phyloP scores from a whole-genome alignment of 805 yeast genomes.

The Metschnikowia similis region DNA sequence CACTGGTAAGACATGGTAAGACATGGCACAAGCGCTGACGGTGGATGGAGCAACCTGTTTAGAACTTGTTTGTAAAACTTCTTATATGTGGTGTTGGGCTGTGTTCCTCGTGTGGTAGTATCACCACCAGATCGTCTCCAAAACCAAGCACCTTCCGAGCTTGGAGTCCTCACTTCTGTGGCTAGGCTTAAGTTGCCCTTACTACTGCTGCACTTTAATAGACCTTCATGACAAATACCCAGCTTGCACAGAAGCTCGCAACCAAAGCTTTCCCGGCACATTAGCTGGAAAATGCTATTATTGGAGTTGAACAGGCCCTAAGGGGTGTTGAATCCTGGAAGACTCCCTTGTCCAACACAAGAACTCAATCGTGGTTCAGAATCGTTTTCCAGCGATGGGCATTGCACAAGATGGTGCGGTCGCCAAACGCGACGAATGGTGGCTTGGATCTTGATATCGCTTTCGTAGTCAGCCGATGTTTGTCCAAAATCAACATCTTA shows the following conservation, averaged over 20 bases:
- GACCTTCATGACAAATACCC: too few relatives aligned
- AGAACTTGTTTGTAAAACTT: conserved; percentile 31
- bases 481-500: conserved; percentile 75
- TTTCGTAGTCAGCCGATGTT: conserved; percentile 81
- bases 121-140: too few relatives aligned
- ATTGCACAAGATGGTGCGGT: conserved; percentile 78
- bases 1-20: conserved; percentile 10
- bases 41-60: background rate
- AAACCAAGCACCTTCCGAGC: too few relatives aligned
- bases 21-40: conserved; percentile 1
- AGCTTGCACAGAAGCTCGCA: too few relatives aligned
- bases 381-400: conserved; percentile 83
- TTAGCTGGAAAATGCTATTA: conserved; percentile 54
- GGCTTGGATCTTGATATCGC: conserved; percentile 74
- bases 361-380: conserved; percentile 67
- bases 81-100: conserved; percentile 36
- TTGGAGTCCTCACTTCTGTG: too few relatives aligned
- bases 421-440: conserved; percentile 65
- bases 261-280: conserved; percentile 70
- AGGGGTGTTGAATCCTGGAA: conserved; percentile 75
- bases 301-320: conserved; percentile 48
- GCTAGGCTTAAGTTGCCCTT: too few relatives aligned
- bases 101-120: too few relatives aligned
- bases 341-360: conserved; percentile 79
- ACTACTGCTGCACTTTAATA: too few relatives aligned